Percentiles rank a stretch among this genome's conserved stretches.
Evolutionary conservation across 2,329 filamentous ascomycete species (phyloP).

Genomic region (Nannizziopsis arthrosporioides): DNA sequence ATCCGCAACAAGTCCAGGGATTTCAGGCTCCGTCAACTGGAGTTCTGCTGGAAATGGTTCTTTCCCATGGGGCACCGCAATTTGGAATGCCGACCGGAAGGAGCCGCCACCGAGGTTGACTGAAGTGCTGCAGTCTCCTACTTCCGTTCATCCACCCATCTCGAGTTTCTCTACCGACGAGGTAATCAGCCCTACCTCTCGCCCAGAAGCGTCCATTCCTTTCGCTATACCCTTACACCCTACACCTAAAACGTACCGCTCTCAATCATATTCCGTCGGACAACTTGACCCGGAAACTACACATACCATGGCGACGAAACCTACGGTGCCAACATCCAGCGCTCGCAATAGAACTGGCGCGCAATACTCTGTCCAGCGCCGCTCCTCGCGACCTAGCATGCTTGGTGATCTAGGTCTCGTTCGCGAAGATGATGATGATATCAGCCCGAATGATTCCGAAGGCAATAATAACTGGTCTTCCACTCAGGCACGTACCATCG

Average conservation of each 20-base stretch:
- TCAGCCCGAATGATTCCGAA: conserved; percentile 31
- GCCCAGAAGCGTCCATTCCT: conserved; percentile 52
- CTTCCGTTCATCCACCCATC: conserved; percentile 45
- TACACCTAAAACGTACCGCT: conserved; percentile 84
- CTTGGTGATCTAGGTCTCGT: conserved; percentile 39
- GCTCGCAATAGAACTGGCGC: conserved; percentile 29
- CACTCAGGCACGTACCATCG: conserved; percentile 35
- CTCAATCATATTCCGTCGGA: conserved; percentile 91
- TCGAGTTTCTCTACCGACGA: conserved; percentile 42
- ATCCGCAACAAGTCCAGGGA: conserved; percentile 25
- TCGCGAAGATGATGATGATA: conserved; percentile 38
- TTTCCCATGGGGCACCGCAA: conserved; percentile 67
- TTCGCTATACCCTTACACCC: conserved; percentile 82
- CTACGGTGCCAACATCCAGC: conserved; percentile 20
- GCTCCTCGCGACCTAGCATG: conserved; percentile 53
- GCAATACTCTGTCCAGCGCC: conserved; percentile 62
- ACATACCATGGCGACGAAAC: conserved; percentile 25
- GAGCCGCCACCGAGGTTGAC: conserved; percentile 62
- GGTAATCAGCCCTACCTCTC: conserved; percentile 40
- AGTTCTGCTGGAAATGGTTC: conserved; percentile 35
- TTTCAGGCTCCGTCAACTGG: conserved; percentile 33
- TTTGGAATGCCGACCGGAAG: conserved; percentile 67
- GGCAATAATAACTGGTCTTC: conserved; percentile 27
- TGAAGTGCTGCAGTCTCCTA: conserved; percentile 65
- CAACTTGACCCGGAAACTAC: conserved; percentile 61